These are phyloP conservation scores for Candida endomychidarum DNA, from an alignment of 805 yeast genomes.

Conservation along the genomic window DNA sequence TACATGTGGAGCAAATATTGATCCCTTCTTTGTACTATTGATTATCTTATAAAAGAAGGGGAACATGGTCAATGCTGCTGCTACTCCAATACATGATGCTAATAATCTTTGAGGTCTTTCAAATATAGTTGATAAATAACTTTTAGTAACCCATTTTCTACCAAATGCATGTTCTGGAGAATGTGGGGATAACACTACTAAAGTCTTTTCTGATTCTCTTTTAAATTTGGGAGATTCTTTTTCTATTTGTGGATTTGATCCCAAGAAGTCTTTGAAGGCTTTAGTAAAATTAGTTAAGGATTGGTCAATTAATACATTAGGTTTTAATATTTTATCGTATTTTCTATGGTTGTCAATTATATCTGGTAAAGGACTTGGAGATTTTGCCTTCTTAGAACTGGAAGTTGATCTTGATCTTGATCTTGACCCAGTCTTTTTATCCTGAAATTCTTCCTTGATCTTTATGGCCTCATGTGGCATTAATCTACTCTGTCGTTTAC, in stretches of 20 bases:
- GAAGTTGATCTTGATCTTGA: conserved; percentile 8
- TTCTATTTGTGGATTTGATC: conserved; percentile 43
- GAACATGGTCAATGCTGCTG: conserved; percentile 68
- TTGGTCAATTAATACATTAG: conserved; percentile 37
- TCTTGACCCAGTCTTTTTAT: conserved; percentile 7
- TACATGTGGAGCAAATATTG: conserved; percentile 60
- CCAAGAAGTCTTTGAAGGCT: conserved; percentile 44
- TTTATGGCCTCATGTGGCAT: conserved; percentile 25
- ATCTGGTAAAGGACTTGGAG: conserved; percentile 17
- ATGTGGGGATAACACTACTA: conserved; percentile 65
- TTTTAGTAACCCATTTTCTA: conserved; percentile 72
- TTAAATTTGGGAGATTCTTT: conserved; percentile 39
- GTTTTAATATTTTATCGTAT: conserved; percentile 32
- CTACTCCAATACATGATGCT: conserved; percentile 75
- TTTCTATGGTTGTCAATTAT: conserved; percentile 8
- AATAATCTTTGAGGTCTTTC: conserved; percentile 80
- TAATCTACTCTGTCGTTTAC: conserved; percentile 31
- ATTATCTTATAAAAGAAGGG: conserved; percentile 57
- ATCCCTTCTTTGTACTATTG: conserved; percentile 47
- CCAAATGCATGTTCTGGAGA: conserved; percentile 73
- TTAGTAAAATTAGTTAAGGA: conserved; percentile 36
- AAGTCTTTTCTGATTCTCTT: conserved; percentile 45
- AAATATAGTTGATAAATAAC: conserved; percentile 65
- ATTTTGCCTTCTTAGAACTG: conserved; percentile 7
- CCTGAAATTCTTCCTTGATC: conserved; percentile 13